Conservation (phyloP, 2,329 filamentous ascomycete genomes). For the Penicillium sp. region DNA sequence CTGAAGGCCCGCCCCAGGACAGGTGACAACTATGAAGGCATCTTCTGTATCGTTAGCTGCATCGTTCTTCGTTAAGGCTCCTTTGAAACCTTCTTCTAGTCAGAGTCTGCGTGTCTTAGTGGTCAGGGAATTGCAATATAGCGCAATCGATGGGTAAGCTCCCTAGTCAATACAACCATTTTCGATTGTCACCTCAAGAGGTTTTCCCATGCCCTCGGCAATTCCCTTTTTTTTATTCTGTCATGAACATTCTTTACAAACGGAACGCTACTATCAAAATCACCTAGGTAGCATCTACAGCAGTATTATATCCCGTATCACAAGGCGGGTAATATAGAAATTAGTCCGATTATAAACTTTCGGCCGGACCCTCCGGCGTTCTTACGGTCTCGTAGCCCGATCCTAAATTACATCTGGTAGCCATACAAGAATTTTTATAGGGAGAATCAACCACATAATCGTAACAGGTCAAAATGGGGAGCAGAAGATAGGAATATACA, state of each 20-base stretch:
- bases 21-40: not conserved
- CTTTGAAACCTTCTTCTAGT: not conserved
- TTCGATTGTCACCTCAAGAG: not conserved
- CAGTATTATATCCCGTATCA: not conserved
- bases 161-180: not conserved
- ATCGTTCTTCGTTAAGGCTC: not conserved
- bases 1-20: not conserved
- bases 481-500: slow-evolving; percentile 23
- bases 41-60: slow-evolving; percentile 13
- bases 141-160: not conserved
- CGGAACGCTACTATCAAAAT: not conserved
- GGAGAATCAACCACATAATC: not conserved
- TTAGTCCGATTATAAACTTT: slow-evolving; percentile 16
- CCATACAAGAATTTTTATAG: slow-evolving; percentile 14
- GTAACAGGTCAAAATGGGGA: not conserved
- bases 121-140: slow-evolving; percentile 1
- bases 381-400: slow-evolving; percentile 18
- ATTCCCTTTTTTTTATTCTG: not conserved
- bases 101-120: not conserved
- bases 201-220: not conserved
- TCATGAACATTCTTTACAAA: not conserved
- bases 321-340: not conserved
- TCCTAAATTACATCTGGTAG: slow-evolving; percentile 20
- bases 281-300: not conserved
- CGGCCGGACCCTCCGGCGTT: slow-evolving; percentile 9